These are phyloP conservation scores for Raphanus sativus DNA, from an alignment of 345 rosid species.

Conservation along the genomic window DNA sequence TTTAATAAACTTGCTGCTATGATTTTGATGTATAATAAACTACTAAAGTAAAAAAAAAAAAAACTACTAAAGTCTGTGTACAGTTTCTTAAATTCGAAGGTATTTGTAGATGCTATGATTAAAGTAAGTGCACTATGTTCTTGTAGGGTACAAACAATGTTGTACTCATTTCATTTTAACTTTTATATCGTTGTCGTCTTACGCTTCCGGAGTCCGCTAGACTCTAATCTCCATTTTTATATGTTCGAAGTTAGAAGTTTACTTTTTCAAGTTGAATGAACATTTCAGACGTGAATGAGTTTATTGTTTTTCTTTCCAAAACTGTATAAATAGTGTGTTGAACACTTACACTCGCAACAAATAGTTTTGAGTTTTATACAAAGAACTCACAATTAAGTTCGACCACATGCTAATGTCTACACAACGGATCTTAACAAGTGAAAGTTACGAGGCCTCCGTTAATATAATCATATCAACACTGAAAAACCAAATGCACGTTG, in stretches of 20 bases:
- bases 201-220: conserved; percentile 32
- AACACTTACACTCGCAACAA: background rate
- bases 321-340: background rate
- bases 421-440: background rate
- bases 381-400: background rate
- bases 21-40: conserved; percentile 17
- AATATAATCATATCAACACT: background rate
- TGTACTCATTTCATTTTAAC: background rate
- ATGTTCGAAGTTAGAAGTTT: background rate
- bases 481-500: too few relatives aligned
- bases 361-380: background rate
- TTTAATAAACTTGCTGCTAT: background rate
- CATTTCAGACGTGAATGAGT: conserved; percentile 8
- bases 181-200: conserved; percentile 26
- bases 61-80: conserved; percentile 4
- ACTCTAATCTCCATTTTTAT: conserved; percentile 11
- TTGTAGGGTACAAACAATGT: conserved; percentile 12
- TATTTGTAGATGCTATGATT: conserved; percentile 8
- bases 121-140: conserved; percentile 8
- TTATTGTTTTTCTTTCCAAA: background rate
- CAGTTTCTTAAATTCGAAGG: background rate
- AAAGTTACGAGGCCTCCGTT: background rate
- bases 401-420: background rate
- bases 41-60: background rate
- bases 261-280: conserved; percentile 14